Conservation (phyloP, 305 asterid genomes). For the Plantago coronopus region DNA sequence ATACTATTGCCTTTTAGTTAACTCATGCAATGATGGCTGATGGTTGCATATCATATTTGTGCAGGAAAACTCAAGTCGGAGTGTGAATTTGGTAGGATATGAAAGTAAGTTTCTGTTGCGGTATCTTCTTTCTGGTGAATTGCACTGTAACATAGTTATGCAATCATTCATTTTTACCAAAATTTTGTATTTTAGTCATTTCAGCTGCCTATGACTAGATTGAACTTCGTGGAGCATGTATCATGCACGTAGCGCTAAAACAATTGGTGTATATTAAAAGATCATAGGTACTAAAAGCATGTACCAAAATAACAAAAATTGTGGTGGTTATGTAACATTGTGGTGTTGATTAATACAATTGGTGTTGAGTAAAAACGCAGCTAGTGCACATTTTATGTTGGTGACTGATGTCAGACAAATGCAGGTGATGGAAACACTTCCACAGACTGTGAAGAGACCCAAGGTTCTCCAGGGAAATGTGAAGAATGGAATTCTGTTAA, state of each 20-base stretch:
- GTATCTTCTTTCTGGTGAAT: too few species aligned
- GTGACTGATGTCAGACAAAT: constrained; percentile 19
- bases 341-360: not conserved
- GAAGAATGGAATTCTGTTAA: constrained; percentile 26
- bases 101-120: constrained; percentile 49
- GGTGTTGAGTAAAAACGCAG: not conserved
- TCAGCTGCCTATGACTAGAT: too few species aligned
- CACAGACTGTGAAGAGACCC: constrained; percentile 39
- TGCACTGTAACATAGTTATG: too few species aligned
- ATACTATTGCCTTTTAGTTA: constrained; percentile 14
- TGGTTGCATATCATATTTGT: constrained; percentile 8
- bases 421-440: constrained; percentile 59
- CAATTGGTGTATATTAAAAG: too few species aligned
- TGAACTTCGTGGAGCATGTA: too few species aligned
- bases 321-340: not conserved
- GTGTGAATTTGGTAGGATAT: constrained; percentile 54
- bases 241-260: too few species aligned
- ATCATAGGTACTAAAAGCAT: too few species aligned
- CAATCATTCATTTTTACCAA: too few species aligned
- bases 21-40: constrained; percentile 11
- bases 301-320: too few species aligned
- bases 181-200: too few species aligned
- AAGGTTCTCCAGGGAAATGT: constrained; percentile 23
- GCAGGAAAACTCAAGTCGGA: constrained; percentile 51
- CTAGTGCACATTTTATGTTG: not conserved